Conservation (phyloP, 129 eudicot species). For the Artemisia argyi region DNA sequence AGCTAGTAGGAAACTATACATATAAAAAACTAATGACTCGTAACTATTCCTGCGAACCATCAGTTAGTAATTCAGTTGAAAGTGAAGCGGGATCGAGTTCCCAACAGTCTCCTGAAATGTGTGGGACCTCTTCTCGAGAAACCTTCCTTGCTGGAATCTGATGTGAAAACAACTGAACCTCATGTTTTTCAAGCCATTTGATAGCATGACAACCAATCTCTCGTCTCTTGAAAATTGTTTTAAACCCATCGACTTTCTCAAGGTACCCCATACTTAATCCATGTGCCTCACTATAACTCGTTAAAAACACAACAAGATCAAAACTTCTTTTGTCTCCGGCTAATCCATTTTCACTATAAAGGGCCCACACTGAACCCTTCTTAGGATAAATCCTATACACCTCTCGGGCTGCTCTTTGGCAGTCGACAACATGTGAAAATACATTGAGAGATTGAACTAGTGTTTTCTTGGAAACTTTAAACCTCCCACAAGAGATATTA, state of each 20-base stretch:
- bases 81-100: constrained; percentile 97
- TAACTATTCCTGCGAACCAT: constrained; percentile 7
- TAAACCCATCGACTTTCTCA: constrained; percentile 78
- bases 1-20: constrained; percentile 1
- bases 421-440: constrained; percentile 70
- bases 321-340: constrained; percentile 39
- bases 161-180: constrained; percentile 66
- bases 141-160: constrained; percentile 94
- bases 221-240: constrained; percentile 73
- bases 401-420: constrained; percentile 83
- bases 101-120: constrained; percentile 76
- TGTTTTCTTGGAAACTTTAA: constrained; percentile 55
- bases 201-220: constrained; percentile 71
- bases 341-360: constrained; percentile 45
- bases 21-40: constrained; percentile 12
- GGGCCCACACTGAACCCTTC: constrained; percentile 95
- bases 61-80: constrained; percentile 43
- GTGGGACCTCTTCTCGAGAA: constrained; percentile 56
- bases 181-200: constrained; percentile 60
- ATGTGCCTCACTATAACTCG: constrained; percentile 73
- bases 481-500: constrained; percentile 75
- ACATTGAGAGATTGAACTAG: constrained; percentile 52
- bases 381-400: constrained; percentile 75
- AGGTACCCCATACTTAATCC: constrained; percentile 84
- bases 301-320: constrained; percentile 65